Evolutionary conservation across 139 green algal species (phyloP).

Genomic region (Chlamydomonas sphaeroides): DNA sequence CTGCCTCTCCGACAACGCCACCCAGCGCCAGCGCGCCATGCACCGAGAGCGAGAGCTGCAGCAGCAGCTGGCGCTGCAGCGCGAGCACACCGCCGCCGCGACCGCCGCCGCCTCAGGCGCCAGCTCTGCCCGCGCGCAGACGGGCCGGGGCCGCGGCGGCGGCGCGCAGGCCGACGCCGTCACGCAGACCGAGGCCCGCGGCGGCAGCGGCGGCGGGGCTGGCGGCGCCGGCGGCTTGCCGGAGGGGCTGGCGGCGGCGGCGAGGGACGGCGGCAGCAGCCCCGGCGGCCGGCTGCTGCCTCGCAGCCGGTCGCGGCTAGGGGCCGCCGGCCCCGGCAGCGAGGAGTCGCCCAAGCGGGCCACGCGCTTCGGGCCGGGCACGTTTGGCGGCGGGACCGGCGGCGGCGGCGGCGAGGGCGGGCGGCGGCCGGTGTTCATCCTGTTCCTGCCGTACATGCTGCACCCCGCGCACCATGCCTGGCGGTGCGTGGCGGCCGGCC

Average conservation of each 20-base stretch:
- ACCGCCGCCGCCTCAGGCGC: background rate
- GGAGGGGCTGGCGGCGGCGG: background rate
- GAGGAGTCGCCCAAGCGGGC: no score
- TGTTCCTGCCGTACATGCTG: constrained; percentile 43
- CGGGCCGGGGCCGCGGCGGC: no score
- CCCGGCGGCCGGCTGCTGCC: no score
- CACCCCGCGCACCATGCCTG: constrained; percentile 17
- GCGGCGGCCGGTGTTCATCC: background rate
- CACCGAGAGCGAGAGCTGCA: background rate
- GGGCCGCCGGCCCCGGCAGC: no score
- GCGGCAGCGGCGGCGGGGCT: no score
- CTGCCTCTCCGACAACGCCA: background rate
- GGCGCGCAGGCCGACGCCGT: no score
- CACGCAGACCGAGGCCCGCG: background rate
- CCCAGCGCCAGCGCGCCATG: background rate
- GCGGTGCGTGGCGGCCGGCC: background rate
- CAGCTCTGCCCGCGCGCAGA: no score
- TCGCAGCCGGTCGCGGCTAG: no score
- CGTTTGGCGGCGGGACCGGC: no score
- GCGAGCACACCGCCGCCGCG: background rate
- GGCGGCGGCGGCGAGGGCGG: no score
- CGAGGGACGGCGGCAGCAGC: no score
- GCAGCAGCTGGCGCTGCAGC: constrained; percentile 1
- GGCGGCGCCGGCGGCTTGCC: background rate
- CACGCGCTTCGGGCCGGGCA: no score